Evolutionary conservation across 2,329 filamentous ascomycete genomes (phyloP), one percentile per base, ranked within the genome.

Genomic region (Fusarium luffae): DNA sequence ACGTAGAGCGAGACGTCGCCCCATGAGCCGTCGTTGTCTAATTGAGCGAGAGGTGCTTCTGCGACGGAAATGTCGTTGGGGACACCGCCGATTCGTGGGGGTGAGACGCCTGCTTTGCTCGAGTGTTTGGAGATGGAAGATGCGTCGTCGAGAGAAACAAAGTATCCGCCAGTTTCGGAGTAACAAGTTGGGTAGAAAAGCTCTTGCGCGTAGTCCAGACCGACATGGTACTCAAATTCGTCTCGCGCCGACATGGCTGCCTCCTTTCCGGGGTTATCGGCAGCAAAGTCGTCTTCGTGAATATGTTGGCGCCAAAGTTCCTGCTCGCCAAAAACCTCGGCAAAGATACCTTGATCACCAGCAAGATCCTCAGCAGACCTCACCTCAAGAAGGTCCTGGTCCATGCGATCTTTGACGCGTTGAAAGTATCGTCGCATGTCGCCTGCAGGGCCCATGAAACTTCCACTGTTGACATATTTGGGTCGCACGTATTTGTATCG

Each of bases 331-430:
- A 77, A 76, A 0, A 79, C 67, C 48, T 78, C 72, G n/a, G 72
- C 76, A 23, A 78, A 74, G 16, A 79, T 66, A 13, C 76, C 76
- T 50, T 79, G 77, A 32, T 79, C 77, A 19, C 77, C 75, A 13
- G 65, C 69, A 2, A 79, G 63, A 9, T 70, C 50, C 7, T 59
- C 47, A 4, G 52, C 56, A 2, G 63, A 62, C 7, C 34, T 27
- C 10, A 74, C 44, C 41, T 71, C 67, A 3, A 58, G n/a, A 2
- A 72, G 54, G 25, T 67, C 69, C 49, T 66, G 61, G 12, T 74
- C 69, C 60, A 79, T 73, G 37, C 68, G 75, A 14, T 75, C 71
- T 44, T 74, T 72, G 21, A 68, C 73, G 4, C 74, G 68, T 3
- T 69, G 65, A 19, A 77, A 73, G 28, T 75, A 74, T 21, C 69